These are phyloP conservation scores for Micractinium conductrix DNA, from an alignment of 139 green algal species.

Conservation along the genomic window DNA sequence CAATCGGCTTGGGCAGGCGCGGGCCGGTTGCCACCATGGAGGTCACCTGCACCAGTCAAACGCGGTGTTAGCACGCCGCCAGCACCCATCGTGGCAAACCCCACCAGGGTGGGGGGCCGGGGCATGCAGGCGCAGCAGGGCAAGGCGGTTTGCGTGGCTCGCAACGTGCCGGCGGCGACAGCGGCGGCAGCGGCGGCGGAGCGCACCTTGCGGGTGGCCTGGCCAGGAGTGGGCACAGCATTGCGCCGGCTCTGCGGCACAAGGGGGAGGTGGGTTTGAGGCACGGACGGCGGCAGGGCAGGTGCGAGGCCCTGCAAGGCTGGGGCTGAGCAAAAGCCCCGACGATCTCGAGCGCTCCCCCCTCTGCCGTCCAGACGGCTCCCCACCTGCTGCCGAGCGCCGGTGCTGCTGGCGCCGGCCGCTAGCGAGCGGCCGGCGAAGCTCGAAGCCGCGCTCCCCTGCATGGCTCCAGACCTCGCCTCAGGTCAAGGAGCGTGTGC, in stretches of 20 bases:
- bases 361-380: neutral
- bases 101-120: neutral
- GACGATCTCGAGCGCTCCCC: neutral
- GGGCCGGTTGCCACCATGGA: constrained; percentile 52
- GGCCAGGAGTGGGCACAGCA: constrained; percentile 5
- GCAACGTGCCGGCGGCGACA: neutral
- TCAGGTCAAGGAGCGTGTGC: neutral
- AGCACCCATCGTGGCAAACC: neutral
- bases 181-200: neutral
- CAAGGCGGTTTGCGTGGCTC: no score
- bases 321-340: no score
- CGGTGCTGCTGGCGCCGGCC: constrained; percentile 17
- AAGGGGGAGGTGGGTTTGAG: neutral
- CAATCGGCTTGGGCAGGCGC: constrained; percentile 15
- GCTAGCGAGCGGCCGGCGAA: constrained; percentile 12
- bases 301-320: no score
- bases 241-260: constrained; percentile 18
- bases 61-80: no score
- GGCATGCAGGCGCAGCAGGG: neutral
- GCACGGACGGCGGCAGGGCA: no score
- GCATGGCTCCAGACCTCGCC: constrained; percentile 9
- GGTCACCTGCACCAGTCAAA: constrained; percentile 46
- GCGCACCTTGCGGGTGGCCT: constrained; percentile 39
- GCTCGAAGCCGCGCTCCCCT: constrained; percentile 1
- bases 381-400: constrained; percentile 9